A percentile compares a stretch with the other conserved stretches of the same genome.
These are phyloP conservation scores for Pouteria glomerata DNA, from an alignment of 148 eudicot species.

Conservation along the genomic window DNA sequence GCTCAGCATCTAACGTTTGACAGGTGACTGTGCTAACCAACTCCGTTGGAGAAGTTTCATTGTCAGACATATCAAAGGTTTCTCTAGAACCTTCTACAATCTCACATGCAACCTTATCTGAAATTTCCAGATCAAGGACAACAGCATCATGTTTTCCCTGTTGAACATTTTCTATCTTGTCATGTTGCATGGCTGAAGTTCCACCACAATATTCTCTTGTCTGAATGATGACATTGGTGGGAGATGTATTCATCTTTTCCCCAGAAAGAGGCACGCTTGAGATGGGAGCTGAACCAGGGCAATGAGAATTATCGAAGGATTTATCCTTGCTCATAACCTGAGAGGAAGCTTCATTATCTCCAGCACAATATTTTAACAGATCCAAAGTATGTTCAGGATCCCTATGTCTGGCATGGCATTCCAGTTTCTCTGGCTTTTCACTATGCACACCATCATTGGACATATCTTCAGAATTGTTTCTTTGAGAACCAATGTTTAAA, in stretches of 20 bases:
- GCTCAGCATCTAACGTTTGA: constrained; percentile 14
- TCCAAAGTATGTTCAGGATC: not conserved
- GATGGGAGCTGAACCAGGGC: not conserved
- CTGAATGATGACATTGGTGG: not conserved
- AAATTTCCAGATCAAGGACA: not conserved
- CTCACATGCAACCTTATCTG: not conserved
- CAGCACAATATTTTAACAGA: not conserved
- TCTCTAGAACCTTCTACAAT: not conserved
- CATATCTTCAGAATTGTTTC: constrained; percentile 11
- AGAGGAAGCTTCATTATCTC: not conserved
- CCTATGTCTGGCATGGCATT: not conserved
- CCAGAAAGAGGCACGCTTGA: not conserved
- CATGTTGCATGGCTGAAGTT: constrained; percentile 9
- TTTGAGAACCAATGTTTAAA: constrained; percentile 17
- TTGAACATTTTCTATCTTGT: not conserved
- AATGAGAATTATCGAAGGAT: not conserved
- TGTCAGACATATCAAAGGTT: constrained; percentile 8
- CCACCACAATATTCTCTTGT: not conserved
- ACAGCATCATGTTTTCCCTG: not conserved
- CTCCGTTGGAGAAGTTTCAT: constrained; percentile 8
- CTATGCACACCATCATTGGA: constrained; percentile 10
- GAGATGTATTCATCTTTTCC: constrained; percentile 5
- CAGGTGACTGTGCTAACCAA: constrained; percentile 8
- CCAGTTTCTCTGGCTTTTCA: constrained; percentile 7
- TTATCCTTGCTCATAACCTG: constrained; percentile 1